Percentiles rank a stretch among this genome's conserved stretches.
phyloP scores from a whole-genome alignment of 116 monocot species.

The Cymodocea nodosa region DNA sequence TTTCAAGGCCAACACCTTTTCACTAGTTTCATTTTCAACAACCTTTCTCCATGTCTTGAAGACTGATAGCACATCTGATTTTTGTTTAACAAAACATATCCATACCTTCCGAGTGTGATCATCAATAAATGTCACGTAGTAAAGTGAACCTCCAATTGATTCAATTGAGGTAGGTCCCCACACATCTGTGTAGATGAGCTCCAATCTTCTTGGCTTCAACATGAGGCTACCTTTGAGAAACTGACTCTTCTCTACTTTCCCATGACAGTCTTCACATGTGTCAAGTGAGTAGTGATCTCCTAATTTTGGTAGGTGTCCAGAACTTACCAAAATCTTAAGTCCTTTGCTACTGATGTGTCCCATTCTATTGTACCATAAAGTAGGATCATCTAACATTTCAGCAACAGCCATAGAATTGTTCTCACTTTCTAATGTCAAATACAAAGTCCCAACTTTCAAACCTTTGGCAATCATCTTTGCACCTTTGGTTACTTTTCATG shows the following conservation, averaged over 20 bases:
- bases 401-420: not conserved
- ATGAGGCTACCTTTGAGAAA: too few species aligned
- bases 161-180: not conserved
- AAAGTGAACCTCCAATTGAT: not conserved
- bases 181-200: not conserved
- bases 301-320: too few species aligned
- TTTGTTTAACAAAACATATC: slow-evolving; percentile 4
- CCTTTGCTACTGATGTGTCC: not conserved
- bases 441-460: not conserved
- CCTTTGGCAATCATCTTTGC: not conserved
- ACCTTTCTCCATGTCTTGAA: not conserved
- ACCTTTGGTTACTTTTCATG: too few species aligned
- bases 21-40: not conserved
- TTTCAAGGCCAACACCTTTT: too few species aligned
- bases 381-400: not conserved
- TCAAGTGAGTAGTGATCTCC: too few species aligned
- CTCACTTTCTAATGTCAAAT: not conserved
- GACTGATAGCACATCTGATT: too few species aligned
- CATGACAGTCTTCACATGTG: too few species aligned
- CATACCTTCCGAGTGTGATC: not conserved
- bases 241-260: too few species aligned
- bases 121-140: slow-evolving; percentile 3
- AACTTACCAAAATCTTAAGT: too few species aligned
- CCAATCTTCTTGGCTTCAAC: not conserved
- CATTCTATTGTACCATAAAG: not conserved